Conservation (phyloP, 2,329 filamentous ascomycete species). For the Fonsecaea nubica region DNA sequence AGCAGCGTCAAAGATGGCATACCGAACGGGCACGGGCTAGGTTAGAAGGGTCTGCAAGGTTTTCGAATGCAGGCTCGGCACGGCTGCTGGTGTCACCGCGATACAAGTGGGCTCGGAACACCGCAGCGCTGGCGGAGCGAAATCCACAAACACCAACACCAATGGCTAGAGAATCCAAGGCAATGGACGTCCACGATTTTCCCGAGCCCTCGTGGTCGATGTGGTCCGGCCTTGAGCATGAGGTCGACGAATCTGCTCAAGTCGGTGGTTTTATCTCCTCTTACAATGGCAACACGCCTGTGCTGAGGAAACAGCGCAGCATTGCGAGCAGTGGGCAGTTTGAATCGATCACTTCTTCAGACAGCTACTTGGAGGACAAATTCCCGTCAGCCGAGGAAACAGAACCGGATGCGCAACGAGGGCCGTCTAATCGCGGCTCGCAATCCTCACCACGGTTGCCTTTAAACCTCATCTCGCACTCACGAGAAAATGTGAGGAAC, state of each 20-base stretch:
- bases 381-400: conserved; percentile 39
- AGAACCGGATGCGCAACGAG: conserved; percentile 36
- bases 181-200: background rate
- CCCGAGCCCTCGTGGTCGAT: conserved; percentile 29
- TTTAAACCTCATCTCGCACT: conserved; percentile 25
- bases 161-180: conserved; percentile 11
- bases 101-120: background rate
- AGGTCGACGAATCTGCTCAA: background rate
- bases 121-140: background rate
- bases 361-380: conserved; percentile 35
- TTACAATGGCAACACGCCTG: background rate
- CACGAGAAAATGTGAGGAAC: conserved; percentile 34
- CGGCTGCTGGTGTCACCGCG: conserved; percentile 10
- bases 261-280: conserved; percentile 13
- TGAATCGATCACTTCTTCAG: conserved; percentile 33
- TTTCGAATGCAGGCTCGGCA: conserved; percentile 33
- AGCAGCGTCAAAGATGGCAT: conserved; percentile 32
- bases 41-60: conserved; percentile 32
- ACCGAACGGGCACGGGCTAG: conserved; percentile 34
- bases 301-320: conserved; percentile 17
- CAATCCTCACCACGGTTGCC: conserved; percentile 29
- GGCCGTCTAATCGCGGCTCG: conserved; percentile 33
- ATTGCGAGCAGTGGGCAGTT: conserved; percentile 34
- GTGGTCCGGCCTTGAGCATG: conserved; percentile 25
- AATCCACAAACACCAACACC: background rate